Base-by-base conservation (phyloP, 345 rosid species). In the Lumnitzera racemosa region DNA sequence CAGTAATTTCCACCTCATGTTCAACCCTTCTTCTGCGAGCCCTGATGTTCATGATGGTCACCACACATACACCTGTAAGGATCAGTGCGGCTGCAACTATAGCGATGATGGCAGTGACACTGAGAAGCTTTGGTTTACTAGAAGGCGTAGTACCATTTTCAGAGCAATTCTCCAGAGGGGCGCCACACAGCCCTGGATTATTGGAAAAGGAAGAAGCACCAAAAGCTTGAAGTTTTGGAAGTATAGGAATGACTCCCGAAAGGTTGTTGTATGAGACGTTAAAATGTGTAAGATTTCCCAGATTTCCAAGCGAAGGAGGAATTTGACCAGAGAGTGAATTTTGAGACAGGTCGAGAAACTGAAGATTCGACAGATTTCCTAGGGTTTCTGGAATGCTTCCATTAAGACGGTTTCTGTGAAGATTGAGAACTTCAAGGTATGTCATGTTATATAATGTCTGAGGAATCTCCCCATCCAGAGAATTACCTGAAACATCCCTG, bases 401-500 rank as follows among this genome's bases (percentile, higher is more conserved):
- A 56, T 53, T 72, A 57, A 91, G 69, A 29, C 55, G 77, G 80
- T 91, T 91, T 47, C 20, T 55, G 67, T 79, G 96, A 48, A 88
- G 72, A 66, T 91, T 90, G 53, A 91, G 95, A 17, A 91, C 73
- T 83, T 89, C 72, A 56, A 91, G 76, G 74, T 75, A 72, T 58
- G 86, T 77, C 80, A 91, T 73, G 77, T 89, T 86, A 67, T 78
- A 67, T 57, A 91, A 67, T 16, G 80, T 71, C 58, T 48, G 61
- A n/a, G 96, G 85, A 69, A 89, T 78, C 63, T 77, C 80, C 64
- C 96, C 95, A 61, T 64, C 76, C 59, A 91, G 72, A 36, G 48
- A 68, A 86, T 91, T 91, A 15, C 84, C 87, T 57, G 96, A 89
- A 61, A 91, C 67, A 81, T 91, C 86, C 81, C 97, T 94, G 91